Base-by-base conservation (phyloP, 805 yeast genomes). In the Hanseniaspora mollemarum region DNA sequence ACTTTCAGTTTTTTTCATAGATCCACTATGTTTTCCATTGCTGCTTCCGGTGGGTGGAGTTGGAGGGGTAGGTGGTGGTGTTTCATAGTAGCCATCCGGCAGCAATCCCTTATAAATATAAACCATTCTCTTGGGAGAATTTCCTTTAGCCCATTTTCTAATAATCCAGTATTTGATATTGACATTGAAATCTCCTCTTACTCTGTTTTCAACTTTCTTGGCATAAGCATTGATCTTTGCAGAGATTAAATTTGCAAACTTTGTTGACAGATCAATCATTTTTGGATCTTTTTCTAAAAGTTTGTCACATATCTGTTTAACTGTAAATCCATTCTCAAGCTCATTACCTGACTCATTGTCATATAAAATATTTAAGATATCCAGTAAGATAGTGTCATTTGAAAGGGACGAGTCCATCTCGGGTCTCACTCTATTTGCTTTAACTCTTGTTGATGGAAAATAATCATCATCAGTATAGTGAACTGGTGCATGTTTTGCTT, bases 101-200 rank as follows among this genome's bases (percentile, higher is more conserved):
- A 84, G 69, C 26, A 82, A 67, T 35, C 94, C 94, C 59, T 92
- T 77, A 64, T 84, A 84, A 45, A 83, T 87, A 60, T 84, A 84
- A 25, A 84, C 87, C 94, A 84, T 84, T 69, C 94, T 73, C 60
- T 84, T 81, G 46, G 94, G 94, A 2, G 87, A 79, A 16, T 90
- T 87, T 63, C 83, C 90, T 21, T 46, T 46, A 2, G 94, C 90
- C 94, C 94, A 84, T 64, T 84, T 92, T 67, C 94, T 76, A 0
- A 87, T 80, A 39, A 84, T 67, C 18, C 90, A 86, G 63, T 84
- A 84, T 52, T 75, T 74, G 59, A 84, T 71, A 39, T 77, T 73
- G 54, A 78, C 72, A 13, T 46, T 46, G 8, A 12, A 24, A 62
- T 84, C 94, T 56, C 92, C 92, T 60, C 83, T 83, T 8, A 46